A percentile compares a stretch with the other conserved stretches of the same genome.
Conservation (phyloP, 2,329 filamentous ascomycete genomes). For the Zopfia rhizophila region DNA sequence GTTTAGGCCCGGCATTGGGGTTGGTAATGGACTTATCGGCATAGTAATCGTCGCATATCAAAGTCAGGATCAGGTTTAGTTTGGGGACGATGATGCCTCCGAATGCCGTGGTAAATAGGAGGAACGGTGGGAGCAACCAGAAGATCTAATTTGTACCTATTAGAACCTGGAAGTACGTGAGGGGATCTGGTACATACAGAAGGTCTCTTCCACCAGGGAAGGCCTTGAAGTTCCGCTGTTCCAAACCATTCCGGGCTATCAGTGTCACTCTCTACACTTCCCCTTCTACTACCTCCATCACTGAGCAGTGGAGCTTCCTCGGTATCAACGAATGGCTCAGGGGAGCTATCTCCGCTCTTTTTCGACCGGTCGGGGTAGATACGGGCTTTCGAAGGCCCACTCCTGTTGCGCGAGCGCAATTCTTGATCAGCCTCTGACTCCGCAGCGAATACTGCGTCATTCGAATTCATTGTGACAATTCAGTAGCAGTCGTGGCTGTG, state of each 20-base stretch:
- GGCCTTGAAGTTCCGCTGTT: conserved; percentile 51
- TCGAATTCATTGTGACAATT: conserved; percentile 17
- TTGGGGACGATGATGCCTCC: conserved; percentile 88
- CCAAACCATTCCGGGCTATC: conserved; percentile 43
- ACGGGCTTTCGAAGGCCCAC: conserved; percentile 21
- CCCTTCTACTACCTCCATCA: conserved; percentile 17
- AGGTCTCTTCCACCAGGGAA: conserved; percentile 62
- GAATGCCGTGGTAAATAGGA: conserved; percentile 85
- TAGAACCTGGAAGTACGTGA: conserved; percentile 9
- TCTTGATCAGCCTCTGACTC: conserved; percentile 43
- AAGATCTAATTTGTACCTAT: conserved; percentile 64
- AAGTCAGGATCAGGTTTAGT: conserved; percentile 83
- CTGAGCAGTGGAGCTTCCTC: conserved; percentile 44
- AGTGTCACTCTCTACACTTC: conserved; percentile 21
- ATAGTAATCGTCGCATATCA: conserved; percentile 87
- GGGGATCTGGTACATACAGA: conserved; percentile 53
- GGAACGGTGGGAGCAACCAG: conserved; percentile 85
- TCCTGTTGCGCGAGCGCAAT: conserved; percentile 25
- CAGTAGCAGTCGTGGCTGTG: too few species aligned
- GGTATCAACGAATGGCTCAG: conserved; percentile 23
- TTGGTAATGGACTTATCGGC: conserved; percentile 60
- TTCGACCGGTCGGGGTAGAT: conserved; percentile 15
- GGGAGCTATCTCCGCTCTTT: conserved; percentile 29
- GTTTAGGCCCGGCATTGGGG: conserved; percentile 50
- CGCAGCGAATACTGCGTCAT: conserved; percentile 40